Evolutionary conservation across 2,329 filamentous ascomycete species (phyloP).

Genomic region (Aspergillaceae sp.): DNA sequence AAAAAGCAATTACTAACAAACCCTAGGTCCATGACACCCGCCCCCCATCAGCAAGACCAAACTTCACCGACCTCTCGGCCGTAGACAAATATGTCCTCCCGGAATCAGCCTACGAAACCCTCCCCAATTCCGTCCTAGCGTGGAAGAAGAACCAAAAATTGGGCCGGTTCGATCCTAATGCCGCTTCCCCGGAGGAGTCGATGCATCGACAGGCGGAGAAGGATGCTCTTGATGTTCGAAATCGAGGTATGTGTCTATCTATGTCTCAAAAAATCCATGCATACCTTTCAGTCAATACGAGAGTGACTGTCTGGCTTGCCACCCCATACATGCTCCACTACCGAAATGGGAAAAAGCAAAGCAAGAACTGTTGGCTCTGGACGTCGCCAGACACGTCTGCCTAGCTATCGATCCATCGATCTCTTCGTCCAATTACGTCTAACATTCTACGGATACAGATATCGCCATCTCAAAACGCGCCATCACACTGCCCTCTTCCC

Average conservation of each 20-base stretch:
- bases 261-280: conserved; percentile 4
- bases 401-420: too few relatives aligned
- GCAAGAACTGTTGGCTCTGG: too few relatives aligned
- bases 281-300: not conserved
- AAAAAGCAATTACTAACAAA: not conserved
- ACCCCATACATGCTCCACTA: too few relatives aligned
- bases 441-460: conserved; percentile 16
- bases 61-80: conserved; percentile 70
- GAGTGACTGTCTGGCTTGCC: too few relatives aligned
- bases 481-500: conserved; percentile 35
- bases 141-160: conserved; percentile 95
- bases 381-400: too few relatives aligned
- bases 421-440: too few relatives aligned
- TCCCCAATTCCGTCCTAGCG: conserved; percentile 78
- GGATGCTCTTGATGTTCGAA: conserved; percentile 51
- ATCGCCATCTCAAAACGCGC: conserved; percentile 38
- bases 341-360: too few relatives aligned
- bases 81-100: conserved; percentile 90
- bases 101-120: conserved; percentile 73
- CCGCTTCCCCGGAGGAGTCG: conserved; percentile 63
- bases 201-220: conserved; percentile 60
- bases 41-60: conserved; percentile 63
- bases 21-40: conserved; percentile 68
- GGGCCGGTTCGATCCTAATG: conserved; percentile 88
- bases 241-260: conserved; percentile 46